Evolutionary conservation across 2,329 filamentous ascomycete genomes (phyloP).

Genomic region (Fusarium subtropicale): DNA sequence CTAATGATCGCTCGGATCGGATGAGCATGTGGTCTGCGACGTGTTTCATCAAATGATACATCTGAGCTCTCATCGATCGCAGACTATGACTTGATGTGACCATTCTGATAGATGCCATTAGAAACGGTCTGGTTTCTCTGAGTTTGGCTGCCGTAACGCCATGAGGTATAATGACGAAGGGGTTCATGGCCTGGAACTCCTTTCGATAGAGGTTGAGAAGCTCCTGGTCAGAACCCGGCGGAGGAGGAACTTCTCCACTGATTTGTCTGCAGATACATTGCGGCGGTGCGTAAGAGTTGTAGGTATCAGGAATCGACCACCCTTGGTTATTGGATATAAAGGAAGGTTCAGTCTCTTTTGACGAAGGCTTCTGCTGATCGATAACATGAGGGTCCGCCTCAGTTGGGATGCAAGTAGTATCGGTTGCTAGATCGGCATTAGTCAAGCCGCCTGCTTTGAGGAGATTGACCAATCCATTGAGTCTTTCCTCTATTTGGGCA

Average conservation of each 20-base stretch:
- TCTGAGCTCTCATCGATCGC: constrained; percentile 62
- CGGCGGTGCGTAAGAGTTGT: constrained; percentile 60
- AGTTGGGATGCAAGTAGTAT: constrained; percentile 47
- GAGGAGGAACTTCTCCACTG: constrained; percentile 54
- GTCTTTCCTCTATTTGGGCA: constrained; percentile 61
- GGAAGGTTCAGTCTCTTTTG: constrained; percentile 25
- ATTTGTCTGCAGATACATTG: constrained; percentile 61
- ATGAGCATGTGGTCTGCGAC: constrained; percentile 63
- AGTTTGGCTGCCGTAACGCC: constrained; percentile 53
- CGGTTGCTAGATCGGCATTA: constrained; percentile 38
- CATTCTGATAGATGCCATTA: constrained; percentile 63
- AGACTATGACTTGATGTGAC: constrained; percentile 61
- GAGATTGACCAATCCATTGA: constrained; percentile 62
- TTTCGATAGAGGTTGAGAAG: constrained; percentile 59
- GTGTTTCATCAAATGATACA: constrained; percentile 60
- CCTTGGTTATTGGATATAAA: constrained; percentile 32
- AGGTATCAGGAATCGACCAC: constrained; percentile 55
- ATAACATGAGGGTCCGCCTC: constrained; percentile 44
- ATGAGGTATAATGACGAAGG: constrained; percentile 60
- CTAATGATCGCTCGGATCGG: constrained; percentile 61
- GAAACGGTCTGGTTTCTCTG: constrained; percentile 57
- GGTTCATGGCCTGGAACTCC: constrained; percentile 57
- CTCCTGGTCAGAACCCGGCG: constrained; percentile 59
- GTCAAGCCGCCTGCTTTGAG: constrained; percentile 58
- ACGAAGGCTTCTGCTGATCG: constrained; percentile 45